Conservation (phyloP, 1,284 basidiomycete species). For the Abortiporus biennis region DNA sequence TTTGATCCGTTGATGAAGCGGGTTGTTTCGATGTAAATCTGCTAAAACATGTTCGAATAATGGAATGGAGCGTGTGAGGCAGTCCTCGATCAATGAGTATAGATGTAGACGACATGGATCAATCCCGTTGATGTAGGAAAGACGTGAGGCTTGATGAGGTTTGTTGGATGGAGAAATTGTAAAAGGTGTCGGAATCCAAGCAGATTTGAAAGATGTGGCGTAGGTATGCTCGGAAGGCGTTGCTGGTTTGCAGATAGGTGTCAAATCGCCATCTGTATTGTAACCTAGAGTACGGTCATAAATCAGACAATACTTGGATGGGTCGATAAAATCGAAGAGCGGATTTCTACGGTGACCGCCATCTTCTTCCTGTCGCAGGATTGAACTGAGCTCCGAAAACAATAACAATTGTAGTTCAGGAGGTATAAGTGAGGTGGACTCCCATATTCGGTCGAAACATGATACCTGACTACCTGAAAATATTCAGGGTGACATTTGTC, state of each 20-base stretch:
- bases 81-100: slow-evolving; percentile 29
- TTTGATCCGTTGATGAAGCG: slow-evolving; percentile 33
- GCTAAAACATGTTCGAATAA: slow-evolving; percentile 49
- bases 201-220: slow-evolving; percentile 30
- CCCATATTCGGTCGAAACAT: slow-evolving; percentile 51
- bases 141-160: slow-evolving; percentile 23
- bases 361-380: neutral
- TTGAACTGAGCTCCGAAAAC: slow-evolving; percentile 1
- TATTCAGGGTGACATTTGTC: slow-evolving; percentile 2
- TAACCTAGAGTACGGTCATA: slow-evolving; percentile 34
- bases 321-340: slow-evolving; percentile 33
- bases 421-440: slow-evolving; percentile 29
- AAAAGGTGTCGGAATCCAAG: slow-evolving; percentile 43
- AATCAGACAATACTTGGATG: slow-evolving; percentile 35
- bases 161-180: slow-evolving; percentile 25
- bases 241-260: no score
- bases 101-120: slow-evolving; percentile 30
- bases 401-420: slow-evolving; percentile 1
- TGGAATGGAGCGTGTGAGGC: slow-evolving; percentile 36
- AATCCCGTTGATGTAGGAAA: slow-evolving; percentile 53
- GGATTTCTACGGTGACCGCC: neutral
- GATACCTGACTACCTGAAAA: slow-evolving; percentile 37
- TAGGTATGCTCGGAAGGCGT: slow-evolving; percentile 24
- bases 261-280: neutral
- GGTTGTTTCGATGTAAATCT: slow-evolving; percentile 44